Evolutionary conservation across 1,284 basidiomycete genomes (phyloP).

Genomic region (Anthracocystis setariae): DNA sequence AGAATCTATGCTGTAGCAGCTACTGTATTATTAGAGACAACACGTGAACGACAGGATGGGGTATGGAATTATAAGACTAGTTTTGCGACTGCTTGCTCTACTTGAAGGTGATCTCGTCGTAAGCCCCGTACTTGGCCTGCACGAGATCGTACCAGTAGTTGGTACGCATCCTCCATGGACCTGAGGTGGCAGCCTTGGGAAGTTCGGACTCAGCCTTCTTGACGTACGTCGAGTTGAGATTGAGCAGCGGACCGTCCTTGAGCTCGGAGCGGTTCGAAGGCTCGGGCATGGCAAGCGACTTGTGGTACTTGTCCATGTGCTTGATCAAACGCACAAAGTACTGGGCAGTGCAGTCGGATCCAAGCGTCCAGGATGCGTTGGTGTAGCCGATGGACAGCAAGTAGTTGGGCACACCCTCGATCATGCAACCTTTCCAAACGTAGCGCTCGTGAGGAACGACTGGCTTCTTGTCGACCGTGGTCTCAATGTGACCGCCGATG

Average conservation of each 20-base stretch:
- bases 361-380: conserved; percentile 66
- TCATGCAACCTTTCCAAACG: conserved; percentile 64
- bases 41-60: background rate
- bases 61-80: background rate
- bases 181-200: conserved; percentile 57
- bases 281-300: conserved; percentile 30
- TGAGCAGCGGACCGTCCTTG: conserved; percentile 49
- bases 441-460: conserved; percentile 43
- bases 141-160: conserved; percentile 60
- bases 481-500: conserved; percentile 54
- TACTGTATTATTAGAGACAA: background rate
- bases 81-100: conserved; percentile 6
- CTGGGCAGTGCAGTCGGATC: conserved; percentile 61
- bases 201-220: conserved; percentile 52
- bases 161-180: conserved; percentile 53
- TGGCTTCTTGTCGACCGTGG: conserved; percentile 57
- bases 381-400: conserved; percentile 62
- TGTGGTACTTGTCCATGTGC: conserved; percentile 53
- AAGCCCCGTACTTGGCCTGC: conserved; percentile 50
- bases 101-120: conserved; percentile 35
- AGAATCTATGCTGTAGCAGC: background rate
- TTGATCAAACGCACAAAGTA: conserved; percentile 55
- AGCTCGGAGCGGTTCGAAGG: conserved; percentile 22
- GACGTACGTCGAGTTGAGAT: conserved; percentile 65
- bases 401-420: conserved; percentile 65